Base-by-base conservation (phyloP, 2,329 filamentous ascomycete species). In the Keithomyces neogunnii region DNA sequence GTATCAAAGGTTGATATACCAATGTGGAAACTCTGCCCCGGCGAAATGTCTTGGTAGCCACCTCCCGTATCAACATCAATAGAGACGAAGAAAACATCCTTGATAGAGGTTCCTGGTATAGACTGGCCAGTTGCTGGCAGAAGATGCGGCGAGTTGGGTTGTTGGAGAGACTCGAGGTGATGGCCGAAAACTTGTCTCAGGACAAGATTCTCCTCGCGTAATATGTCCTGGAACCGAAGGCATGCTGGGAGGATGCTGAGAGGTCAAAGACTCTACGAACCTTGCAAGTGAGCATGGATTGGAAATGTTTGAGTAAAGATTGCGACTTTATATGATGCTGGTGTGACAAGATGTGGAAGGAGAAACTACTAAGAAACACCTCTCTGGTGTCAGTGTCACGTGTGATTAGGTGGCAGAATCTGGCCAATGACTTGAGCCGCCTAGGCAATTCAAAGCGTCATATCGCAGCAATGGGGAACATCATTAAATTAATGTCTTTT, bases 111-210 rank as follows among this genome's bases (percentile, higher is more conserved):
- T 26, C 33, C 47, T 19, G 49, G 51, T 5, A 58, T 47, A 29
- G 39, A 47, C 19, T 39, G 26, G 19, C 36, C 48, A 40, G 45
- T 50, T 9, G 43, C 45, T 7, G 53, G 44, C 31, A 19, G 31
- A 5, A 4, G 46, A 29, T 47, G 44, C 26, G 47, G 49, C 3
- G 32, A 50, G 10, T 31, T 31, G 28, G 45, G 6, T 35, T 35
- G 39, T 13, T 5, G 39, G 39, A 42, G 28, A 31, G 42, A 43
- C 31, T 55, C 51, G 2, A 31, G 42, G 49, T 45, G 39, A 44
- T 59, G 57, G 4, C 58, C 57, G 4, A 59, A 30, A 28, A 57
- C 53, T 40, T 58, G 50, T 45, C 58, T 45, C 10, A 60, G 50
- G 32, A 47, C 50, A 40, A 57, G 35, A 38, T 54, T 58, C 39